These are phyloP conservation scores for Cyclotella cryptica DNA, from an alignment of 108 stramenopile species.

Conservation along the genomic window DNA sequence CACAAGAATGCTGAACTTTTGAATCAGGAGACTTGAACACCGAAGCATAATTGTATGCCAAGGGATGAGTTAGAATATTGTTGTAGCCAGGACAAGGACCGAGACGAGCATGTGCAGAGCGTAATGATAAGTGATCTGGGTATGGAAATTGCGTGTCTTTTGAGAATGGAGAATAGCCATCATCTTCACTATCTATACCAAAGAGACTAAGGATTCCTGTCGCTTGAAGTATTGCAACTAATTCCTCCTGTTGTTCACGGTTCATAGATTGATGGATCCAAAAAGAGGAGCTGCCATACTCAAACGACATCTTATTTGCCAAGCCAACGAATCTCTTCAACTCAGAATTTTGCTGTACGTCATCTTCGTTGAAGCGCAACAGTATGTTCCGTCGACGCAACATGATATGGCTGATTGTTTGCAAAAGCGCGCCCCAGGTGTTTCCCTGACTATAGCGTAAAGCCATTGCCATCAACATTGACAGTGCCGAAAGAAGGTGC, in stretches of 20 bases:
- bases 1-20: background rate
- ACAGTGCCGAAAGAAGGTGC: conserved; percentile 19
- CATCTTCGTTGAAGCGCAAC: conserved; percentile 11
- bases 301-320: conserved; percentile 21
- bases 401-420: conserved; percentile 33
- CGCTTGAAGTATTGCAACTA: background rate
- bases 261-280: conserved; percentile 31
- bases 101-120: conserved; percentile 34
- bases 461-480: conserved; percentile 33
- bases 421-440: background rate
- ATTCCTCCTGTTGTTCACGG: background rate
- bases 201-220: background rate
- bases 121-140: conserved; percentile 15
- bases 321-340: conserved; percentile 8
- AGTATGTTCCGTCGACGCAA: conserved; percentile 43
- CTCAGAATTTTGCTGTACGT: background rate
- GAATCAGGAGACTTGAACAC: background rate
- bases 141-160: conserved; percentile 18
- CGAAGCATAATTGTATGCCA: conserved; percentile 4
- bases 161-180: conserved; percentile 29
- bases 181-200: conserved; percentile 1
- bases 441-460: conserved; percentile 3
- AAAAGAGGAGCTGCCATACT: conserved; percentile 21
- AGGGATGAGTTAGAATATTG: conserved; percentile 28
- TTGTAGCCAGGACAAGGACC: conserved; percentile 26